Conservation (phyloP, 257 asterid species). For the Cruciata laevipes region DNA sequence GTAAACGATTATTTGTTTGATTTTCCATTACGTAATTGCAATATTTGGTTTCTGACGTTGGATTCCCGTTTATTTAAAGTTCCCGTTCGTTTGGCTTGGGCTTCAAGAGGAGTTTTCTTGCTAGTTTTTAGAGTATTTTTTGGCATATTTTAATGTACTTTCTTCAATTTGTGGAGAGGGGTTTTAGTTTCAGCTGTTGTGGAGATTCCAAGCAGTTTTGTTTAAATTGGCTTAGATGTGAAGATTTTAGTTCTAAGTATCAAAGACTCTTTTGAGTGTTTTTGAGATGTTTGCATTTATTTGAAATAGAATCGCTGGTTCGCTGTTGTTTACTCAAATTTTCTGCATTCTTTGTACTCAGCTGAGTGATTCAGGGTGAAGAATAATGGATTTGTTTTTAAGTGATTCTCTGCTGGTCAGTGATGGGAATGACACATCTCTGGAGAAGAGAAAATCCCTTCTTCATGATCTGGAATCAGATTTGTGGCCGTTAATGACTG, state of each 20-base stretch:
- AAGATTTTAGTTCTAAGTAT: not conserved
- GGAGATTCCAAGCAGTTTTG: not conserved
- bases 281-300: not conserved
- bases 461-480: constrained; percentile 52
- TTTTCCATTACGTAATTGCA: not conserved
- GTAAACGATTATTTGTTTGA: not conserved
- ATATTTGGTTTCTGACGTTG: not conserved
- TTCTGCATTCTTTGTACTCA: not conserved
- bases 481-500: constrained; percentile 58
- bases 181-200: not conserved
- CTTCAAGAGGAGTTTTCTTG: not conserved
- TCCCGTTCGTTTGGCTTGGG: not conserved
- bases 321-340: not conserved
- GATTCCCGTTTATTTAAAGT: not conserved
- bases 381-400: constrained; percentile 39
- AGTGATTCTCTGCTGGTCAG: constrained; percentile 37
- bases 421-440: constrained; percentile 25
- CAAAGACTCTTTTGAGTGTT: not conserved
- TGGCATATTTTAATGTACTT: not conserved
- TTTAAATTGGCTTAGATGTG: not conserved
- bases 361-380: constrained; percentile 13
- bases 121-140: not conserved
- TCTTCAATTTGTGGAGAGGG: not conserved
- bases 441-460: constrained; percentile 34
- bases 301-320: not conserved